Evolutionary conservation across 2,329 filamentous ascomycete species (phyloP).

Genomic region (Colletotrichum liaoningense): DNA sequence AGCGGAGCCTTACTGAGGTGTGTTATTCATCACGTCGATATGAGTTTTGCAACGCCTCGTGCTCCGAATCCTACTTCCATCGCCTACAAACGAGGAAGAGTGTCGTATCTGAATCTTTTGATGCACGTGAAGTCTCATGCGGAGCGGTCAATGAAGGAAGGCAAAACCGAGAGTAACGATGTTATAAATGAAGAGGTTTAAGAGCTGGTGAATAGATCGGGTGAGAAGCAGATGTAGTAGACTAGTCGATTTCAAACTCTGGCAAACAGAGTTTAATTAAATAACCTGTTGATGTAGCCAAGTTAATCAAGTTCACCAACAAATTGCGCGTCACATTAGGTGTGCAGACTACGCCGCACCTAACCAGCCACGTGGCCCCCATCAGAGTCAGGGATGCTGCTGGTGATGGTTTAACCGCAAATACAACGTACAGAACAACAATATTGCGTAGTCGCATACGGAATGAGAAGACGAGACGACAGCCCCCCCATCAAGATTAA

Average conservation of each 20-base stretch:
- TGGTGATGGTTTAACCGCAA: not conserved
- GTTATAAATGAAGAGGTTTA: not conserved
- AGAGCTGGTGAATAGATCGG: too few species aligned
- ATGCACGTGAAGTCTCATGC: not conserved
- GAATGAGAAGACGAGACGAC: not conserved
- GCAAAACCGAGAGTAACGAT: not conserved
- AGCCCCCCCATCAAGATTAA: not conserved
- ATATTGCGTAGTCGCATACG: conserved; percentile 2
- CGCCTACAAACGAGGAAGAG: not conserved
- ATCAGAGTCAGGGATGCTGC: not conserved
- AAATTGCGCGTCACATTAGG: not conserved
- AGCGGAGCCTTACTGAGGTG: too few species aligned
- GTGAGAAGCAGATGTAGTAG: too few species aligned
- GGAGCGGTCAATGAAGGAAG: not conserved
- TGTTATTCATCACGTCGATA: too few species aligned
- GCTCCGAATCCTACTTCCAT: too few species aligned
- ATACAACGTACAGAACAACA: not conserved
- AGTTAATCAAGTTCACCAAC: not conserved
- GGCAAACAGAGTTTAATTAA: not conserved
- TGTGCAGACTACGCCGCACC: not conserved
- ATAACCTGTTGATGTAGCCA: not conserved
- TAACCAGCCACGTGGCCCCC: conserved; percentile 10
- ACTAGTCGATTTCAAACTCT: not conserved
- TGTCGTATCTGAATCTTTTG: too few species aligned
- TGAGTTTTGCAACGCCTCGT: too few species aligned